These are phyloP conservation scores for Anisodus acutangulus DNA, from an alignment of 257 asterid genomes.

Conservation along the genomic window DNA sequence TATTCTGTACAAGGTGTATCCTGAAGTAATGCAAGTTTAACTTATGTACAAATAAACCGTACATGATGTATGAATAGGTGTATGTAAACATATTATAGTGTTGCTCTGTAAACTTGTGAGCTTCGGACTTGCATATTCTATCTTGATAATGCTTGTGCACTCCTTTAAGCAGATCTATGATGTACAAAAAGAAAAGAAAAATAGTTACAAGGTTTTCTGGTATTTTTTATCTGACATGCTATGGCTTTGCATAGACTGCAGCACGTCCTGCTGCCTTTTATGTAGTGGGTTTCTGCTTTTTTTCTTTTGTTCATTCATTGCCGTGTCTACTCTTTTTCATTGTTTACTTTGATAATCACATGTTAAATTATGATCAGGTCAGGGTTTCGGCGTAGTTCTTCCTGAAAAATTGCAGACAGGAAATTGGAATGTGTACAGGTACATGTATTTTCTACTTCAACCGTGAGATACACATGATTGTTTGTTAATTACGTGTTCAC, in stretches of 20 bases:
- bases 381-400: slow-evolving; percentile 79
- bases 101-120: neutral
- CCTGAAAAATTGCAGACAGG: slow-evolving; percentile 94
- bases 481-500: neutral
- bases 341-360: slow-evolving; percentile 23
- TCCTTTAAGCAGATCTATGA: slow-evolving; percentile 6
- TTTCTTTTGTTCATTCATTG: neutral
- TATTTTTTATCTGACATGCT: slow-evolving; percentile 20
- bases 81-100: neutral
- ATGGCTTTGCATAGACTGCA: neutral
- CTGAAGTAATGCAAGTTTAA: slow-evolving; percentile 19
- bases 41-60: slow-evolving; percentile 6
- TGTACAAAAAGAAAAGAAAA: slow-evolving; percentile 9
- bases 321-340: neutral
- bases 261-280: neutral
- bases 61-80: neutral
- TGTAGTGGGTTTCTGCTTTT: neutral
- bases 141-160: neutral
- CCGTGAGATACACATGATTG: neutral
- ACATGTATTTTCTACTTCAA: slow-evolving; percentile 29
- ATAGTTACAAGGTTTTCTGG: neutral
- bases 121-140: neutral
- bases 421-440: slow-evolving; percentile 98
- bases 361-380: slow-evolving; percentile 53
- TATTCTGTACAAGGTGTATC: slow-evolving; percentile 18